phyloP scores from a whole-genome alignment of 805 yeast genomes.

The Nakazawaea ambrosiae region DNA sequence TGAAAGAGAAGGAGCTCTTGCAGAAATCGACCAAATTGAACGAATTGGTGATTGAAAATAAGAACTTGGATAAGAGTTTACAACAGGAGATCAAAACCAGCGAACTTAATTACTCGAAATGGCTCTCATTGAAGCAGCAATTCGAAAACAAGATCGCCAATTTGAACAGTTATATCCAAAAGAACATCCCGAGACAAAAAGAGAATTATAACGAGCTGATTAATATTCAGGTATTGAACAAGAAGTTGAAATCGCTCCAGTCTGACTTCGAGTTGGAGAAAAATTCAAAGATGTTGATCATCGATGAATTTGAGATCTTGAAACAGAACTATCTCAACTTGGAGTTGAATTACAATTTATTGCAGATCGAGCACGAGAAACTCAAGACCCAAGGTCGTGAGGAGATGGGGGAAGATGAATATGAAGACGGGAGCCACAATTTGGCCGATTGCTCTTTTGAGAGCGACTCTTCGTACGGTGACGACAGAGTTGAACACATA shows the following conservation, averaged over 20 bases:
- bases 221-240: conserved; percentile 18
- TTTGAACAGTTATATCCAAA: conserved; percentile 15
- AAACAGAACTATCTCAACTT: conserved; percentile 28
- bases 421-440: too few species aligned
- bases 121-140: conserved; percentile 20
- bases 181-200: neutral
- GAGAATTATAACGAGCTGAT: neutral
- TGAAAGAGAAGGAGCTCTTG: conserved; percentile 21
- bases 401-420: neutral
- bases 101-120: conserved; percentile 23
- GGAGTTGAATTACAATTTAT: conserved; percentile 19
- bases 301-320: conserved; percentile 47
- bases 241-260: conserved; percentile 30
- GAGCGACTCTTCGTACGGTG: conserved; percentile 9
- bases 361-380: conserved; percentile 23
- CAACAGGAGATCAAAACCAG: conserved; percentile 22
- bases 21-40: conserved; percentile 18
- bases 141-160: conserved; percentile 20
- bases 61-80: conserved; percentile 18
- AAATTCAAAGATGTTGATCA: conserved; percentile 42
- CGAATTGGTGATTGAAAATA: conserved; percentile 21
- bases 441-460: conserved; percentile 2
- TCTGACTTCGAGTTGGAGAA: conserved; percentile 47
- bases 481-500: conserved; percentile 16
- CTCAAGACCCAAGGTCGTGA: conserved; percentile 1